Conservation (phyloP, 2,329 filamentous ascomycete genomes). For the Fusarium devonianum region DNA sequence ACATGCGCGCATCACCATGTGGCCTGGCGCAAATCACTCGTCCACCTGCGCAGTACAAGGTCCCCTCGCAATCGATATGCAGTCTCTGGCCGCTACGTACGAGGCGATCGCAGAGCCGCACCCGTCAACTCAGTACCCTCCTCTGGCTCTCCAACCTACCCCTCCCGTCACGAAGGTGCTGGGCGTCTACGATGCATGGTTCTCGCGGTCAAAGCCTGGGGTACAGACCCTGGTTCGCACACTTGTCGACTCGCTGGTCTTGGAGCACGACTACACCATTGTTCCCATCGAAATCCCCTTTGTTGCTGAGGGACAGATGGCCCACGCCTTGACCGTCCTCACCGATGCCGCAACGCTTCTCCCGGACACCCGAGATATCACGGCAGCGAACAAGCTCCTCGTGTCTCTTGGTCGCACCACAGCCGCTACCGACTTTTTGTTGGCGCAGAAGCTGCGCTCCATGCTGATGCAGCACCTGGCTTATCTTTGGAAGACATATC, state of each 20-base stretch:
- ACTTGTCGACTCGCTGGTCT: constrained; percentile 61
- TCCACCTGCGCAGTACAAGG: constrained; percentile 71
- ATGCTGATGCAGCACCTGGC: constrained; percentile 76
- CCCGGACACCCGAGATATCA: constrained; percentile 57
- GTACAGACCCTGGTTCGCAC: constrained; percentile 52
- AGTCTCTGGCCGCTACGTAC: constrained; percentile 71
- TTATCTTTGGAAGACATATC: constrained; percentile 68
- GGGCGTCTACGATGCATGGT: constrained; percentile 72
- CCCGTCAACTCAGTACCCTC: constrained; percentile 62
- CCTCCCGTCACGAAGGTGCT: constrained; percentile 56
- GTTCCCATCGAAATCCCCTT: constrained; percentile 66
- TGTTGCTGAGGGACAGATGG: constrained; percentile 69
- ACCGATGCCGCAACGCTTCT: constrained; percentile 62
- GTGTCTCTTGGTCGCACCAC: constrained; percentile 69
- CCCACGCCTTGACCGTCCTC: constrained; percentile 78
- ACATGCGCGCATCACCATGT: constrained; percentile 69
- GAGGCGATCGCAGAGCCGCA: constrained; percentile 71
- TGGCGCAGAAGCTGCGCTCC: constrained; percentile 73
- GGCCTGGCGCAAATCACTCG: constrained; percentile 65
- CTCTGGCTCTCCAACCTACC: constrained; percentile 39
- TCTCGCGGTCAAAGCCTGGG: constrained; percentile 54
- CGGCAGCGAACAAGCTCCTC: constrained; percentile 70
- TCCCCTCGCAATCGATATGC: constrained; percentile 71
- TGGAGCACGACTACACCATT: constrained; percentile 58
- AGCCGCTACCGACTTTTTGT: constrained; percentile 69